phyloP scores from a whole-genome alignment of 1,139 yeast genomes.

The Nematodospora anomalae region DNA sequence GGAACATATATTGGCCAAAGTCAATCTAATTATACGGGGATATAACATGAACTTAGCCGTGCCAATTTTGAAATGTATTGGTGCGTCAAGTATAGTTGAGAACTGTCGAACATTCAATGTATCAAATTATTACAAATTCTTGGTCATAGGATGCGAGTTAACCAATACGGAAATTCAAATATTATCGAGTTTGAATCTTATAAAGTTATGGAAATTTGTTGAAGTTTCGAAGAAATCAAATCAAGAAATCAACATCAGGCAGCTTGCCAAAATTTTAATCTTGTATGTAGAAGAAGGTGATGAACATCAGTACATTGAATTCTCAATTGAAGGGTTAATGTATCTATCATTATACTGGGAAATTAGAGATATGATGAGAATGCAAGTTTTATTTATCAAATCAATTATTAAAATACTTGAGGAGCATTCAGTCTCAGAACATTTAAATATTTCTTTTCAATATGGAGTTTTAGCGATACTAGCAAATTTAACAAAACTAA shows the following conservation, averaged over 20 bases:
- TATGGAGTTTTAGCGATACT: slow-evolving; percentile 43
- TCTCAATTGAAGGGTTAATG: slow-evolving; percentile 47
- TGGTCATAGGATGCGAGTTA: slow-evolving; percentile 16
- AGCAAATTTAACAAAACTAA: slow-evolving; percentile 36
- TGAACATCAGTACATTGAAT: slow-evolving; percentile 18
- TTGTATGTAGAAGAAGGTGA: slow-evolving; percentile 17
- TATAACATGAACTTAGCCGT: slow-evolving; percentile 1
- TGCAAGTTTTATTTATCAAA: slow-evolving; percentile 31
- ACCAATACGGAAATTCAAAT: slow-evolving; percentile 23
- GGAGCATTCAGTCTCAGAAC: slow-evolving; percentile 2
- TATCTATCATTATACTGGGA: slow-evolving; percentile 41
- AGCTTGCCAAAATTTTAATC: slow-evolving; percentile 21
- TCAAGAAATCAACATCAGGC: slow-evolving; percentile 19
- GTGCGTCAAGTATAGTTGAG: slow-evolving; percentile 39
- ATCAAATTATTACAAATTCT: slow-evolving; percentile 27
- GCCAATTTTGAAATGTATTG: slow-evolving; percentile 25
- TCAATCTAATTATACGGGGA: neutral
- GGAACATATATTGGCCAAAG: slow-evolving; percentile 14
- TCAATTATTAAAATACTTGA: slow-evolving; percentile 17
- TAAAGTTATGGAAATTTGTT: slow-evolving; percentile 48
- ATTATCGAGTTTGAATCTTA: slow-evolving; percentile 34
- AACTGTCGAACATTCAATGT: slow-evolving; percentile 35
- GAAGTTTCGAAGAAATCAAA: slow-evolving; percentile 24
- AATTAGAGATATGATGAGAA: slow-evolving; percentile 32
- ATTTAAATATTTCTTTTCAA: slow-evolving; percentile 16